Conservation (phyloP, 441 rosid genomes). For the Codiaeum variegatum region DNA sequence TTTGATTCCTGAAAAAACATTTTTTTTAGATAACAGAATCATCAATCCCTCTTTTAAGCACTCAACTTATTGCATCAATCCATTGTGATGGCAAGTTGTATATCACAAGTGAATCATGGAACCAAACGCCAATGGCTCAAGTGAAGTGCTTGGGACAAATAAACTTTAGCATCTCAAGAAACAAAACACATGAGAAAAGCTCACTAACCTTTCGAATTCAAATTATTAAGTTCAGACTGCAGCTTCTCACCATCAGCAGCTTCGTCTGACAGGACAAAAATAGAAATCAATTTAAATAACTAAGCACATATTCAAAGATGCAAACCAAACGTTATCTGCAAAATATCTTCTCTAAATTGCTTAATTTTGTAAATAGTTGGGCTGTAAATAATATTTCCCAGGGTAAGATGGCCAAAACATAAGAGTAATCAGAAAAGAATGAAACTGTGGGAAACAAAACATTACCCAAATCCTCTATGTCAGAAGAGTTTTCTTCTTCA, state of each 20-base stretch:
- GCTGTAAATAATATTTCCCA: not conserved
- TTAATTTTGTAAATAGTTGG: not conserved
- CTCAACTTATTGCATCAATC: constrained; percentile 22
- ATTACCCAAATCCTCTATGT: constrained; percentile 61
- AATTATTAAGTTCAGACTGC: constrained; percentile 61
- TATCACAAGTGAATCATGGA: not conserved
- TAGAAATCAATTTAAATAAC: not conserved
- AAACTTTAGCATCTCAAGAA: not conserved
- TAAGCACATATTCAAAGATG: not conserved
- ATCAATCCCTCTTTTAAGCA: not conserved
- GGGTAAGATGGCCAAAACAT: not conserved
- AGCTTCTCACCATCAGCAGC: constrained; percentile 50
- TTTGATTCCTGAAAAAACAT: constrained; percentile 46
- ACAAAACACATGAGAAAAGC: not conserved
- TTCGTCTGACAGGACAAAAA: constrained; percentile 34
- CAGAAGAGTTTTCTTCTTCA: constrained; percentile 67
- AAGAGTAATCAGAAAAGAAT: not conserved
- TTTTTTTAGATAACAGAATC: constrained; percentile 7
- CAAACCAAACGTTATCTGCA: not conserved
- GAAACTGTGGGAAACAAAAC: not conserved
- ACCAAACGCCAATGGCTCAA: not conserved
- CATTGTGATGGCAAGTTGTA: constrained; percentile 13
- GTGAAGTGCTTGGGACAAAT: not conserved
- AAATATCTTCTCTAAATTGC: not conserved
- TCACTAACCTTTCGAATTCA: constrained; percentile 65